Evolutionary conservation across 2,329 filamentous ascomycete genomes (phyloP).

Genomic region (Rachicladosporium sp.): DNA sequence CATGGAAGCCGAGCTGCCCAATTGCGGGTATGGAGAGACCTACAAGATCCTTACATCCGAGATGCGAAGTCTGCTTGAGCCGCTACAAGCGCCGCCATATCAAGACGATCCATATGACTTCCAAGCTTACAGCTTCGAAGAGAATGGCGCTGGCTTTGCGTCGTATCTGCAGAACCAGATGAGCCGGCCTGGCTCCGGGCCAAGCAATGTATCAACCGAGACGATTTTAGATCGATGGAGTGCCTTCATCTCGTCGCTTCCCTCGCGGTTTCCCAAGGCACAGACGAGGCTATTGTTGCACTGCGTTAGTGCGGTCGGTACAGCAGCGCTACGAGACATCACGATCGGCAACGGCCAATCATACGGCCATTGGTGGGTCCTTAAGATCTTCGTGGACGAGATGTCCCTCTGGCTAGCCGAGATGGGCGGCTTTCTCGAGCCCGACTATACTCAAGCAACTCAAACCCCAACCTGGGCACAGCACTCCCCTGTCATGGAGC

Average conservation of each 20-base stretch:
- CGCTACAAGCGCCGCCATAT: conserved; percentile 38
- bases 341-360: conserved; percentile 67
- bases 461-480: conserved; percentile 1
- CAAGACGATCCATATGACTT: conserved; percentile 27
- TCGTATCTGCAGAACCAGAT: conserved; percentile 27
- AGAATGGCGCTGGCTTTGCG: conserved; percentile 28
- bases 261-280: conserved; percentile 60
- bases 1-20: conserved; percentile 44
- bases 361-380: conserved; percentile 89
- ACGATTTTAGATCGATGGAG: conserved; percentile 72
- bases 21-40: conserved; percentile 44
- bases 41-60: conserved; percentile 45
- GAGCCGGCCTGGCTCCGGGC: conserved; percentile 7
- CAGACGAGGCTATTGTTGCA: conserved; percentile 61
- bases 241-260: conserved; percentile 56
- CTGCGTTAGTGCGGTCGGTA: conserved; percentile 63
- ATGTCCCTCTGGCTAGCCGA: conserved; percentile 85
- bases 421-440: conserved; percentile 73
- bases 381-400: conserved; percentile 90
- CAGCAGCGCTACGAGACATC: conserved; percentile 67
- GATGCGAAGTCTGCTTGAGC: conserved; percentile 60
- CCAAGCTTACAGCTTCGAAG: conserved; percentile 27
- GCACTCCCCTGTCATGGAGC: conserved; percentile 11
- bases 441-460: conserved; percentile 4
- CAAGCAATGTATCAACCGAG: conserved; percentile 32